Base-by-base conservation (phyloP, 176 grass and related monocot genomes). In the Elymus sibiricus region DNA sequence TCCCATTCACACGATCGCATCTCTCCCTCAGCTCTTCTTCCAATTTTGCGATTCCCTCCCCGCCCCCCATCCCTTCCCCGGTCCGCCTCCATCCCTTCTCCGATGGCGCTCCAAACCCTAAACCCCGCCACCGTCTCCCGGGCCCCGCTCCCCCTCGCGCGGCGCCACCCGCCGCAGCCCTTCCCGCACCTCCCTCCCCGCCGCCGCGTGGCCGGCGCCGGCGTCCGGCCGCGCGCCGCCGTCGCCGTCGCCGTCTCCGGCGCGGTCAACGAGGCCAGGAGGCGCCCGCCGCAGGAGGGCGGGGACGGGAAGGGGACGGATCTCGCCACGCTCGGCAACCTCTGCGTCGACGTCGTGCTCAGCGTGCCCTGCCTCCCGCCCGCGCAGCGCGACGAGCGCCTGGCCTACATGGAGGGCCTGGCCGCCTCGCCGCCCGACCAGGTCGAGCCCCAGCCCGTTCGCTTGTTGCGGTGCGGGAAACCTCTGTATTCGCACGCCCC, bases 291-390 rank as follows among this genome's bases (percentile, higher is more conserved):
- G 11, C 19, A 0, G 1, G 76, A 40, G 25, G 76, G 42, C 35
- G 82, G 32, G 64, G 74, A 42, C 10, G 74, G 63, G 39, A 94
- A 88, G 82, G 79, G 55, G 7, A 88, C 90, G 28, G 97, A 98
- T 83, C 92, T 98, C 84, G 84, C 92, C 55, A 98, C 92, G 47
- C 87, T 98, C 68, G 94, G 97, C 3, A 98, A 98, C 89, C 86
- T 98, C 49, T 98, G 94, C 72, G 92, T 95, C 27, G 94, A 98
- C 37, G 93, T 98, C 85, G 92, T 95, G 21, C 90, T 98, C 76
- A 87, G 83, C 67, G 97, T 98, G 34, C 92, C 93, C 15, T 79
- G 87, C 75, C 93, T 98, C 84, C 94, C 97, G 27, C 97, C 93
- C 5, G 79, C 70, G 29, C 82, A 60, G 44, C 63, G 15, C 17